Base-by-base conservation (phyloP, 2,329 filamentous ascomycete species). In the Ceratocystis colombiana region DNA sequence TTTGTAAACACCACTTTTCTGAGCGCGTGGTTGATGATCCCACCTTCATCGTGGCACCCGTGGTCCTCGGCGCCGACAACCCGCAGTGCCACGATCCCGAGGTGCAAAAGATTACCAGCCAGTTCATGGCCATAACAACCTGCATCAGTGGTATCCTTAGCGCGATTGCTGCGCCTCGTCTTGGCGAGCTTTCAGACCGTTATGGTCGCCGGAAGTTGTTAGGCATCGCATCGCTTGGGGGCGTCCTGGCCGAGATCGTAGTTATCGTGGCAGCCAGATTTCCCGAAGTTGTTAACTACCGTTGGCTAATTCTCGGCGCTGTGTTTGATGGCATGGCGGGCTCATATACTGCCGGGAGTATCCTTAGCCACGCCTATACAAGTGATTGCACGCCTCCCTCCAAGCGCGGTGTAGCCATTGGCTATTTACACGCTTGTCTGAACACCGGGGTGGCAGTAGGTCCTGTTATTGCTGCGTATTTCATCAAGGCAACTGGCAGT, bases 381-480 rank as follows among this genome's bases (percentile, higher is more conserved):
- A 87, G 90, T 50, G 94, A 99, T 75, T 96, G 90, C 75, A 93
- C 91, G 0, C 79, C 88, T 3, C 89, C 91, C 0, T 87, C 88
- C 37, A 84, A 84, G 72, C 85, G 94, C 22, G 89, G 88, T 68
- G 88, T 96, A 6, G 84, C 86, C 3, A 94, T 97, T 74, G 92
- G 90, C 5, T 93, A 92, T 73, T 87, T 97, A 71, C 90, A 97
- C 71, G 91, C 90, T 10, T 91, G 88, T 70, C 79, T 99, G 7
- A 97, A 96, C 74, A 82, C 83, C 1, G 94, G 94, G n/a, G 84
- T 97, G 59, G 93, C 94, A 0, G 76, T 93, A 41, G 94, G 94
- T 0, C 94, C 94, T 6, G 80, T 95, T 2, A 72, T 96, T 25
- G 88, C 91, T 0, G 92, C 88, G 1, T 87, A 89, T 70, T 79